Evolutionary conservation across 1,139 yeast species (phyloP), one percentile per base, ranked within the genome.

Genomic region (Nakaseomyces sp.): DNA sequence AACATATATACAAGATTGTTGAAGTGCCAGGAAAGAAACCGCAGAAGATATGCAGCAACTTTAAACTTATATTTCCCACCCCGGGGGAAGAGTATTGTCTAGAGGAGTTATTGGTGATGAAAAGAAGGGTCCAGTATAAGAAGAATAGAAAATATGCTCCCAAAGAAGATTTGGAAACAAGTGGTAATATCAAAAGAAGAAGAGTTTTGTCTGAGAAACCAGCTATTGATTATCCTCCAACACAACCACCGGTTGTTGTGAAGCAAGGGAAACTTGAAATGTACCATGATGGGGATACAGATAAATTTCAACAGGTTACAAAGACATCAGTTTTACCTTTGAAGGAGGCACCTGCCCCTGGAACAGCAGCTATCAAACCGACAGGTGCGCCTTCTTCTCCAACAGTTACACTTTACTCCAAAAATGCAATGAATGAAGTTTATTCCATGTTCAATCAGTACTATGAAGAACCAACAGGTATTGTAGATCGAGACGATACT

Each of bases 381-480:
- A 43, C 45, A 19, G 43, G 47, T 28, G 46, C 64, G 18, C 71
- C 76, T 4, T 65, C 67, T 10, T 79, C 87, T 0, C 95, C 95
- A 0, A 87, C 96, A 0, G 73, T 84, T 54, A 87, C 96, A 0
- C 66, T 81, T 59, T 81, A 74, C 58, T 81, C 96, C 0, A 78
- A 77, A 47, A 77, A 80, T 54, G 94, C 95, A 0, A 74, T 79
- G 45, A 77, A 78, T 43, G 96, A 87, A 53, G 81, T 88, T 0
- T 70, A 76, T 48, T 74, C 74, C 18, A 83, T 88, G 84, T 85
- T 86, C 58, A 86, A 82, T 55, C 79, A 76, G 51, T 51, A 56
- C 43, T 54, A 51, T 37, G 37, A 50, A n/a, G 56, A 52, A 41
- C 47, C 51, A n/a, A 48, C 48, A 37, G 37, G 42, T 5, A 16